phyloP scores from a whole-genome alignment of 257 asterid species.

The Vinca minor region DNA sequence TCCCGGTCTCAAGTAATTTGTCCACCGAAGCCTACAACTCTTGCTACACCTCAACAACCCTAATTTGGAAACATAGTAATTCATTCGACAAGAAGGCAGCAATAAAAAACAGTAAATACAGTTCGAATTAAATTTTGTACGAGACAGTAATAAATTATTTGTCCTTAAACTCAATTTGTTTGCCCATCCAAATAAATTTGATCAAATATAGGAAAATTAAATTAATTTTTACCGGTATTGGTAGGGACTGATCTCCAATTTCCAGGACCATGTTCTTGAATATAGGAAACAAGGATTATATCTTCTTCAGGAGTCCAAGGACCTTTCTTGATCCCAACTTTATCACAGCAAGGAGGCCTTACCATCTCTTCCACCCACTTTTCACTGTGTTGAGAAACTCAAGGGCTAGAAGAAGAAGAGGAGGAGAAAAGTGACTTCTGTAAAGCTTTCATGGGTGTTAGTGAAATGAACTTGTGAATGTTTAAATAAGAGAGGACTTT shows the following conservation, averaged over 20 bases:
- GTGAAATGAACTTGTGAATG: not conserved
- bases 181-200: no score
- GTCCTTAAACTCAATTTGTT: no score
- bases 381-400: constrained; percentile 3
- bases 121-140: no score
- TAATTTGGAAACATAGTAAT: constrained; percentile 10
- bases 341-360: constrained; percentile 89
- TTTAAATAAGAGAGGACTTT: not conserved
- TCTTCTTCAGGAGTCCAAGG: constrained; percentile 99
- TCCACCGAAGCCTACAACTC: constrained; percentile 95
- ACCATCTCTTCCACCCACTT: constrained; percentile 33
- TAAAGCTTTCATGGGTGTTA: not conserved
- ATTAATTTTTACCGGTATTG: constrained; percentile 53
- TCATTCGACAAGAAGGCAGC: not conserved
- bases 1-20: constrained; percentile 90
- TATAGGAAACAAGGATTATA: constrained; percentile 70
- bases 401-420: not conserved
- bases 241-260: constrained; percentile 90
- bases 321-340: constrained; percentile 86
- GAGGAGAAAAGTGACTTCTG: not conserved
- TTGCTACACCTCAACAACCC: constrained; percentile 96
- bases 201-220: no score
- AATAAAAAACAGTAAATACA: no score
- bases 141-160: no score
- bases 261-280: constrained; percentile 93